These are phyloP conservation scores for Picochlorum sp. DNA, from an alignment of 139 green algal species.

Conservation along the genomic window DNA sequence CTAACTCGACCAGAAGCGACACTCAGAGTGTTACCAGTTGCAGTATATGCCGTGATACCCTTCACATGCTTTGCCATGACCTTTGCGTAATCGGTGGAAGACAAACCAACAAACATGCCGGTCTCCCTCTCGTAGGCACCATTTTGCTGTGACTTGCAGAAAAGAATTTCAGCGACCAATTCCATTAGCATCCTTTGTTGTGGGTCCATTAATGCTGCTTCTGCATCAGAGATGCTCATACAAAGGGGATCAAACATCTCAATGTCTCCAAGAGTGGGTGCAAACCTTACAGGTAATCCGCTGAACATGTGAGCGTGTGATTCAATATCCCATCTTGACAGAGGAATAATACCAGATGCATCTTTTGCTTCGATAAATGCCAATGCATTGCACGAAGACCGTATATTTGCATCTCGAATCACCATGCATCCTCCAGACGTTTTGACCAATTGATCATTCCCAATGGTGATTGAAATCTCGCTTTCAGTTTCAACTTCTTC, in stretches of 20 bases:
- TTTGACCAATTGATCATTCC: not conserved
- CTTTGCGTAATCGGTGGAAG: slow-evolving; percentile 24
- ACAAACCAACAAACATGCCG: slow-evolving; percentile 62
- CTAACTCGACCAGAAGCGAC: slow-evolving; percentile 70
- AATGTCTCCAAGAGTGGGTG: slow-evolving; percentile 21
- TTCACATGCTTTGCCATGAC: slow-evolving; percentile 21
- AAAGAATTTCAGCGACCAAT: slow-evolving; percentile 22
- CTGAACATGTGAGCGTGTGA: slow-evolving; percentile 6
- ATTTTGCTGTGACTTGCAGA: not conserved
- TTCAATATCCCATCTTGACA: slow-evolving; percentile 33
- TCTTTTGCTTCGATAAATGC: slow-evolving; percentile 5
- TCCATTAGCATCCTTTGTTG: slow-evolving; percentile 79
- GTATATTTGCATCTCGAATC: slow-evolving; percentile 1
- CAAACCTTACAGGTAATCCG: slow-evolving; percentile 31
- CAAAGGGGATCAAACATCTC: slow-evolving; percentile 45
- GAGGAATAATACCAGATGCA: slow-evolving; percentile 20
- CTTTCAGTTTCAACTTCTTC: slow-evolving; percentile 5
- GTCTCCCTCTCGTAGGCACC: not conserved
- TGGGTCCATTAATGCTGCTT: slow-evolving; percentile 62
- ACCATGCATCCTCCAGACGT: not conserved
- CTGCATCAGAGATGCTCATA: slow-evolving; percentile 40
- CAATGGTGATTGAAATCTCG: not conserved
- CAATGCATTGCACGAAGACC: slow-evolving; percentile 9
- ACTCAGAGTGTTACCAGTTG: slow-evolving; percentile 42
- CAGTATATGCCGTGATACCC: slow-evolving; percentile 19